phyloP scores from a whole-genome alignment of 139 green algal genomes.

The Spirogloea muscicola region DNA sequence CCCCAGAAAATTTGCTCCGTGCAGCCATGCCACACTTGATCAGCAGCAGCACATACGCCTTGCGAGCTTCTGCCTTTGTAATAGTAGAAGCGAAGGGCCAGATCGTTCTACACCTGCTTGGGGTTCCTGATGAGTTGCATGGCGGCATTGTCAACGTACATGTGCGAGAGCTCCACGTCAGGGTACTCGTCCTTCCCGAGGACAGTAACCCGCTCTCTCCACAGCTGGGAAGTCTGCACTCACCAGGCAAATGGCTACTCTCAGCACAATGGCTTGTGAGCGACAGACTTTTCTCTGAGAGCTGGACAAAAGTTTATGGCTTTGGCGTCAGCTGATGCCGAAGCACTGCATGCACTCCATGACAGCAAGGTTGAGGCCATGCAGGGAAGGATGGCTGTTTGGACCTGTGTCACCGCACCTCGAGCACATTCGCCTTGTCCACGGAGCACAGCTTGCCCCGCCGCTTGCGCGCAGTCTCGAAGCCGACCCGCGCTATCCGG shows the following conservation, averaged over 20 bases:
- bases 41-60: too few relatives aligned
- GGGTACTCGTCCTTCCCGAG: conserved; percentile 89
- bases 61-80: background rate
- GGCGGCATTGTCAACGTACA: conserved; percentile 99
- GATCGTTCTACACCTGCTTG: conserved; percentile 22
- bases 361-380: too few relatives aligned
- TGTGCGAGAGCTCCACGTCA: conserved; percentile 93
- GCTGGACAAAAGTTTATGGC: too few relatives aligned
- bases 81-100: too few relatives aligned
- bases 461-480: conserved; percentile 81
- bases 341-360: too few relatives aligned
- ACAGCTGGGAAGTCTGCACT: conserved; percentile 49
- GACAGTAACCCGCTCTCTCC: conserved; percentile 59
- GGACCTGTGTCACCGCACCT: conserved; percentile 63
- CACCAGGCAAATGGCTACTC: too few relatives aligned
- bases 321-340: too few relatives aligned
- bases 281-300: too few relatives aligned
- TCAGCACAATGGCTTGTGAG: too few relatives aligned
- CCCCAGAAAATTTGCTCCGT: too few relatives aligned
- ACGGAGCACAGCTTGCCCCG: conserved; percentile 73
- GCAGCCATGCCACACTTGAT: too few relatives aligned
- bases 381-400: too few relatives aligned
- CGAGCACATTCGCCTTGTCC: conserved; percentile 96
- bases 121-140: conserved; percentile 88
- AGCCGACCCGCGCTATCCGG: conserved; percentile 85